phyloP scores from a whole-genome alignment of 257 asterid genomes.

The Rauvolfia tetraphylla region DNA sequence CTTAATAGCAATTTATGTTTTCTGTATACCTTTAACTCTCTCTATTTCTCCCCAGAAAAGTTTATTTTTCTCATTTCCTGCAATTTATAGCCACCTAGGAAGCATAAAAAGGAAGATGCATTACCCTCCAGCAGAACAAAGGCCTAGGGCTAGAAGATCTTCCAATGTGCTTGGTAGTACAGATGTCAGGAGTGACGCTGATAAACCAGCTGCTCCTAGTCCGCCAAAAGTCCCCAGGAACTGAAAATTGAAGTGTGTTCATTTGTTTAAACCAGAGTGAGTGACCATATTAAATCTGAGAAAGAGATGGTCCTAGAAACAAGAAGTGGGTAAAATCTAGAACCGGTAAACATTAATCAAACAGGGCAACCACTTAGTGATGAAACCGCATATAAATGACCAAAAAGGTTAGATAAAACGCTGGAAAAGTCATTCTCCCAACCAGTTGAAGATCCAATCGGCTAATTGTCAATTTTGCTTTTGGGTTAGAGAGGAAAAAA shows the following conservation, averaged over 20 bases:
- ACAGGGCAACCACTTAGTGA: neutral
- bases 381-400: neutral
- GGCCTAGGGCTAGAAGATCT: slow-evolving; percentile 93
- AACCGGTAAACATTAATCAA: neutral
- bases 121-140: slow-evolving; percentile 99
- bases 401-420: neutral
- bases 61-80: neutral
- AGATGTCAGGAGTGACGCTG: slow-evolving; percentile 94
- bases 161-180: slow-evolving; percentile 75
- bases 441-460: neutral
- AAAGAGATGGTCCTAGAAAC: neutral
- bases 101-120: slow-evolving; percentile 15
- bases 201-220: slow-evolving; percentile 88
- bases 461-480: neutral
- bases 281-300: slow-evolving; percentile 7
- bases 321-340: neutral
- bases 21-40: neutral
- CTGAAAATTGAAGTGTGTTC: slow-evolving; percentile 41
- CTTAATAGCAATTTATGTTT: neutral
- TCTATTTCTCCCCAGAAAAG: neutral
- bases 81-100: neutral
- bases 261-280: slow-evolving; percentile 9
- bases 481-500: neutral
- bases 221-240: slow-evolving; percentile 83
- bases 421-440: neutral